Conservation (phyloP, 2,329 filamentous ascomycete genomes). For the Penicillium concentricum region DNA sequence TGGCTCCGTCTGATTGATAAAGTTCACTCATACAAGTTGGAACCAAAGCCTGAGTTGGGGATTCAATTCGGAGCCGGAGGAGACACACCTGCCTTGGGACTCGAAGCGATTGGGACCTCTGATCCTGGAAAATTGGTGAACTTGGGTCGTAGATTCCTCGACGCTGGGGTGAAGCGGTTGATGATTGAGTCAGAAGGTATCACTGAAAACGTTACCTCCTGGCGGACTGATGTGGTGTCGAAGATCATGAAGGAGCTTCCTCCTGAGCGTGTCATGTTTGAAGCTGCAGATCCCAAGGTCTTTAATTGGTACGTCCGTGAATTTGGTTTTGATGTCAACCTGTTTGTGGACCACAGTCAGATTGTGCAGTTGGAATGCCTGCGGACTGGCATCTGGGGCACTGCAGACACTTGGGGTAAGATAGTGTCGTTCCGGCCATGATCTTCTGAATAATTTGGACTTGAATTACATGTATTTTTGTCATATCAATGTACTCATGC, state of each 20-base stretch:
- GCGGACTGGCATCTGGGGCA: constrained; percentile 56
- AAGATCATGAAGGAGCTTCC: constrained; percentile 53
- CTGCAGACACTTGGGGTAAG: constrained; percentile 57
- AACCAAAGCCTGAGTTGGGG: constrained; percentile 55
- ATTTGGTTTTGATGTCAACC: constrained; percentile 57
- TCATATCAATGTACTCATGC: not conserved
- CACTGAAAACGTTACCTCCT: constrained; percentile 55
- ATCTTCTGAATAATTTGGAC: not conserved
- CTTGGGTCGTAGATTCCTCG: constrained; percentile 51
- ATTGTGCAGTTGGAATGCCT: constrained; percentile 56
- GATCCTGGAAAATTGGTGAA: constrained; percentile 52
- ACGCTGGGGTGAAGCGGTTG: constrained; percentile 54
- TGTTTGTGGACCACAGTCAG: constrained; percentile 59
- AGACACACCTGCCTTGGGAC: constrained; percentile 49
- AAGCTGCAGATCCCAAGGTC: constrained; percentile 56
- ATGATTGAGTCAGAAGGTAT: constrained; percentile 63
- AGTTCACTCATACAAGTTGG: constrained; percentile 49
- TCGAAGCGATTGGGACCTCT: constrained; percentile 51
- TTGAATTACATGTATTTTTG: not conserved
- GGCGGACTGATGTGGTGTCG: constrained; percentile 58
- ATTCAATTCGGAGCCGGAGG: constrained; percentile 60
- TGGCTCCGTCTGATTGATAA: constrained; percentile 54
- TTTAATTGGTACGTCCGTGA: constrained; percentile 59
- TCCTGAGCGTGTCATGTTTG: constrained; percentile 57
- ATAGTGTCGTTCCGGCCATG: constrained; percentile 42